These are phyloP conservation scores for Carex arenaria DNA, from an alignment of 202 grass and related monocot species.

Conservation along the genomic window DNA sequence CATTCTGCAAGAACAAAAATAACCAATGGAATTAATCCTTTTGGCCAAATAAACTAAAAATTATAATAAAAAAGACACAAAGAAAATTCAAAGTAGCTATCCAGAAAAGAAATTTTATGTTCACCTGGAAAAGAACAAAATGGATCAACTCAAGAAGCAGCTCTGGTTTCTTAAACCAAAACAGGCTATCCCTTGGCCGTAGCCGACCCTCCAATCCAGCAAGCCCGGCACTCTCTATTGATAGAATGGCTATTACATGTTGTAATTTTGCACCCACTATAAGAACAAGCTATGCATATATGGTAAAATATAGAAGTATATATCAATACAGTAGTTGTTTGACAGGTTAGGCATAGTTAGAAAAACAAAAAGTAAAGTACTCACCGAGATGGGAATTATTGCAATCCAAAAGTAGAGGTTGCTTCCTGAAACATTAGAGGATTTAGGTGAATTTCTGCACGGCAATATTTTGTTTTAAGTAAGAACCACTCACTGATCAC, in stretches of 20 bases:
- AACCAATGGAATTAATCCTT: background rate
- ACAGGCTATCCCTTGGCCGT: conserved; percentile 82
- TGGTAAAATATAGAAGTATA: conserved; percentile 5
- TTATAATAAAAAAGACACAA: background rate
- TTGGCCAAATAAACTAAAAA: background rate
- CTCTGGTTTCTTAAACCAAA: conserved; percentile 99
- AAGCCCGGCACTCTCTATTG: conserved; percentile 76
- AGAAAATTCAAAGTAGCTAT: conserved; percentile 3
- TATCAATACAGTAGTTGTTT: background rate
- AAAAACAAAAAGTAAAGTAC: conserved; percentile 6
- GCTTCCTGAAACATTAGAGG: conserved; percentile 55
- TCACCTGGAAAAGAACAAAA: conserved; percentile 94
- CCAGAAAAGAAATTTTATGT: background rate
- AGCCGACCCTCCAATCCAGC: conserved; percentile 53
- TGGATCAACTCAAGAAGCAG: conserved; percentile 87
- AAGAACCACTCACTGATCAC: conserved; percentile 17
- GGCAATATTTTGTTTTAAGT: background rate
- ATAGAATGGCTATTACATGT: conserved; percentile 85
- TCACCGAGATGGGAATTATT: conserved; percentile 80
- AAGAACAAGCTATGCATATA: conserved; percentile 79
- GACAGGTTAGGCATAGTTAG: background rate
- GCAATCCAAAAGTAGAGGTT: conserved; percentile 99
- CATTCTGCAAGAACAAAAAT: conserved; percentile 66
- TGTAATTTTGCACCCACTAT: conserved; percentile 88
- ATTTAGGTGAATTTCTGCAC: background rate